Conservation (phyloP, 192 early-diverging fungal genomes). For the Martensiomyces pterosporus region DNA sequence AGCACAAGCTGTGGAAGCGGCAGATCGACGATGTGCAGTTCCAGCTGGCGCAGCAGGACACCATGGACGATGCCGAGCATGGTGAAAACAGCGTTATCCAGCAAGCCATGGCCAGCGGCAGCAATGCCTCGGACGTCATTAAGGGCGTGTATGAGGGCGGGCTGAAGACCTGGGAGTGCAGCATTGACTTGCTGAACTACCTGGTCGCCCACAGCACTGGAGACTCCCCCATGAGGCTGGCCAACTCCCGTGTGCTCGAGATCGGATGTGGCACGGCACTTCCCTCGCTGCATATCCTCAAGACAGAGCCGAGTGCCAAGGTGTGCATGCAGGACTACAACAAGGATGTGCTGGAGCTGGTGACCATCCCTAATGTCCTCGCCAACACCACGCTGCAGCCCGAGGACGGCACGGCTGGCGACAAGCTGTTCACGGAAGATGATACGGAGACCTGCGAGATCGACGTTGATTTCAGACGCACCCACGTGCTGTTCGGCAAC, state of each 20-base stretch:
- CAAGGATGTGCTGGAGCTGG: slow-evolving; percentile 73
- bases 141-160: slow-evolving; percentile 92
- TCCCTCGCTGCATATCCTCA: slow-evolving; percentile 77
- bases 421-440: slow-evolving; percentile 37
- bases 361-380: slow-evolving; percentile 90
- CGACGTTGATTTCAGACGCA: slow-evolving; percentile 43
- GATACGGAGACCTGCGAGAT: slow-evolving; percentile 43
- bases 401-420: slow-evolving; percentile 54
- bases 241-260: slow-evolving; percentile 42
- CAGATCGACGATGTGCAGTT: slow-evolving; percentile 79
- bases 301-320: slow-evolving; percentile 27
- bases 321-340: slow-evolving; percentile 96
- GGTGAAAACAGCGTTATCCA: slow-evolving; percentile 23
- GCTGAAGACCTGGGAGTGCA: slow-evolving; percentile 97
- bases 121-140: slow-evolving; percentile 64
- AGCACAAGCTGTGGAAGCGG: slow-evolving; percentile 58
- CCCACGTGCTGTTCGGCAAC: slow-evolving; percentile 29
- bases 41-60: slow-evolving; percentile 73
- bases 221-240: background rate
- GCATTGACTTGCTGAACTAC: slow-evolving; percentile 77
- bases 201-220: slow-evolving; percentile 47
- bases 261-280: slow-evolving; percentile 87
- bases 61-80: slow-evolving; percentile 51
- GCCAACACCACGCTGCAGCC: slow-evolving; percentile 64
- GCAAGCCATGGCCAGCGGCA: slow-evolving; percentile 30